These are phyloP conservation scores for Globisporangium camurandrum DNA, from an alignment of 352 stramenopile species.

Conservation along the genomic window DNA sequence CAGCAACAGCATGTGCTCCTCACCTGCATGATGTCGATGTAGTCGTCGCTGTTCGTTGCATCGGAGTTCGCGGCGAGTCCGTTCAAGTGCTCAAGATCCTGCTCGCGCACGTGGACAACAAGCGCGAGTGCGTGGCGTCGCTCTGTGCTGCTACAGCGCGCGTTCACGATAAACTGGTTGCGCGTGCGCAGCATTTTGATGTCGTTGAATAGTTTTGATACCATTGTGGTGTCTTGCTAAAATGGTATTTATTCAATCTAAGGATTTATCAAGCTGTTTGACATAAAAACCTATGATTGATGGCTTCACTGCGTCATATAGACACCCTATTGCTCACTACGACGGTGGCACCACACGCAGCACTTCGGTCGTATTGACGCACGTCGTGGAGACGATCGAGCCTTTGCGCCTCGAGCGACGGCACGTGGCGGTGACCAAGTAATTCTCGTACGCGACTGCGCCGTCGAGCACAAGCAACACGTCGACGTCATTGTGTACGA, in stretches of 20 bases:
- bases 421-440: slow-evolving; percentile 2
- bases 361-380: too few species aligned
- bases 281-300: too few species aligned
- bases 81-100: slow-evolving; percentile 57
- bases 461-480: slow-evolving; percentile 20
- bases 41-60: background rate
- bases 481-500: slow-evolving; percentile 5
- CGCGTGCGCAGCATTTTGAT: slow-evolving; percentile 25
- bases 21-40: slow-evolving; percentile 1
- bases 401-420: background rate
- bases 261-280: too few species aligned
- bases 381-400: background rate
- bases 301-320: too few species aligned
- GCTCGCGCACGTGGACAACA: slow-evolving; percentile 44
- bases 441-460: slow-evolving; percentile 16
- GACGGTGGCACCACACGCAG: too few species aligned
- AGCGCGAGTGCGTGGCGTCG: slow-evolving; percentile 47
- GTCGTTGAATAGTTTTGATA: too few species aligned
- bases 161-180: slow-evolving; percentile 54
- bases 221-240: too few species aligned
- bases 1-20: slow-evolving; percentile 12
- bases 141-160: slow-evolving; percentile 21
- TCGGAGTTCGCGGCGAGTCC: background rate
- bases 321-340: too few species aligned
- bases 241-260: too few species aligned